Percentiles rank a stretch among this genome's conserved stretches.
Conservation (phyloP, 176 grass and related monocot species). For the Raddia guianensis region DNA sequence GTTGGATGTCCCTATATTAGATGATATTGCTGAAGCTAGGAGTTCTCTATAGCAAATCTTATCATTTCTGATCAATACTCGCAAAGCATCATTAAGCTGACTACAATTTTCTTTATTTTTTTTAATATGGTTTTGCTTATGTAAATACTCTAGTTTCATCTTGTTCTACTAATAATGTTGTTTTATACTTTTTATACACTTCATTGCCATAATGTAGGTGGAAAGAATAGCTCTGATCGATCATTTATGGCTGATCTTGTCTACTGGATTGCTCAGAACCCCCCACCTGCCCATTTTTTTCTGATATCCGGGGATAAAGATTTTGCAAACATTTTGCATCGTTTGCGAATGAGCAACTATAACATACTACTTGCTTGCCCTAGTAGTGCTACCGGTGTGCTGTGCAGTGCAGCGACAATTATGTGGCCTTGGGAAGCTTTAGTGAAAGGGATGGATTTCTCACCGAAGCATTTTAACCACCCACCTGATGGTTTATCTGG, state of each 20-base stretch:
- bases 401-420: constrained; percentile 77
- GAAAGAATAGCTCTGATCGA: constrained; percentile 89
- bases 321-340: constrained; percentile 83
- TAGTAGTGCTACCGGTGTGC: constrained; percentile 29
- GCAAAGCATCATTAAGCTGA: not conserved
- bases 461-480: constrained; percentile 64
- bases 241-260: constrained; percentile 87
- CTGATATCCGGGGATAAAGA: constrained; percentile 87
- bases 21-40: not conserved
- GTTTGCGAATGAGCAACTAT: constrained; percentile 93
- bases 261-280: constrained; percentile 81
- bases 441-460: constrained; percentile 66
- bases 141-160: not conserved
- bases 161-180: constrained; percentile 18
- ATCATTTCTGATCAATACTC: not conserved
- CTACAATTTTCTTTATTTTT: not conserved
- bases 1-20: not conserved
- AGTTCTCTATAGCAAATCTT: constrained; percentile 15
- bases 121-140: not conserved
- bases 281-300: constrained; percentile 90
- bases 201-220: constrained; percentile 56
- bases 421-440: constrained; percentile 90
- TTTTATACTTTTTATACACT: constrained; percentile 26
- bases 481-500: constrained; percentile 84
- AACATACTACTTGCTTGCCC: constrained; percentile 81